Conservation (phyloP, 148 eudicot genomes). For the Diospyros kaki region DNA sequence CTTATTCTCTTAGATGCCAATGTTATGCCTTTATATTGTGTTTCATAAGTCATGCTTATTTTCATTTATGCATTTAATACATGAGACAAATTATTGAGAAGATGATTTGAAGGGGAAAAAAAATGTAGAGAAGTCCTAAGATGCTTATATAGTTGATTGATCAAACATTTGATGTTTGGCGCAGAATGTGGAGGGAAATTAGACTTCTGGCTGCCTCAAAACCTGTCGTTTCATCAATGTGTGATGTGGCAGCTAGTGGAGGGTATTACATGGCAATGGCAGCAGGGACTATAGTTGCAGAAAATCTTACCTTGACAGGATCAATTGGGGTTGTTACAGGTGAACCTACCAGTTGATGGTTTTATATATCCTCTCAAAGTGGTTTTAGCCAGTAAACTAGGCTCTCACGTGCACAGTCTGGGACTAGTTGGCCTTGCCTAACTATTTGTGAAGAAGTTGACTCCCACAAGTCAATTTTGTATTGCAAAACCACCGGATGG, state of each 20-base stretch:
- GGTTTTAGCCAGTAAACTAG: too few species aligned
- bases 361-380: background rate
- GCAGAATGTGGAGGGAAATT: conserved; percentile 97
- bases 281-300: conserved; percentile 75
- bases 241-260: conserved; percentile 97
- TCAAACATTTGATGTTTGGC: conserved; percentile 12
- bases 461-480: too few species aligned
- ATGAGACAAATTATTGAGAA: too few species aligned
- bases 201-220: conserved; percentile 70
- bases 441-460: too few species aligned
- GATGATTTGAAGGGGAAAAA: too few species aligned
- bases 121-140: background rate
- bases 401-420: too few species aligned
- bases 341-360: conserved; percentile 16
- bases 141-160: background rate
- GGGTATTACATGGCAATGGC: conserved; percentile 99
- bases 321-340: conserved; percentile 98
- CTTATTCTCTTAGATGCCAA: too few species aligned
- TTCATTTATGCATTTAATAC: too few species aligned
- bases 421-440: too few species aligned
- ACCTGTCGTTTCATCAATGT: conserved; percentile 96
- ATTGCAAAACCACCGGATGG: too few species aligned
- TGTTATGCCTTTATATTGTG: too few species aligned
- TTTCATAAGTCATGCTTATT: background rate
- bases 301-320: conserved; percentile 87